Conservation (phyloP, 495 filamentous ascomycete genomes). For the Letharia lupina region DNA sequence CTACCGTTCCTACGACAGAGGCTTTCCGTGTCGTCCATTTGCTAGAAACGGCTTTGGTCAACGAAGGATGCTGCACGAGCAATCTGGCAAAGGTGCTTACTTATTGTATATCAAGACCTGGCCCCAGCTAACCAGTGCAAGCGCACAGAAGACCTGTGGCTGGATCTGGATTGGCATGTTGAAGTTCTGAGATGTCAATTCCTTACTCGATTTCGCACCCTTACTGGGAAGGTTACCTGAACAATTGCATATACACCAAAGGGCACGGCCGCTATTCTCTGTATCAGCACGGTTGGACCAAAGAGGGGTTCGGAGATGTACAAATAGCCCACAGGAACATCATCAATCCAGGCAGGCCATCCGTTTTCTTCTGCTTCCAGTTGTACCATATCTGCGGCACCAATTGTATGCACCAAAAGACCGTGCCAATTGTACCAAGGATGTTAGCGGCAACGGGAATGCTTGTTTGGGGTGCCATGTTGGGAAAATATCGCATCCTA, state of each 20-base stretch:
- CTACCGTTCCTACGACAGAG: constrained; percentile 32
- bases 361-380: constrained; percentile 59
- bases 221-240: constrained; percentile 30
- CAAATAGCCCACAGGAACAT: constrained; percentile 67
- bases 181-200: constrained; percentile 47
- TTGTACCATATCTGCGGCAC: constrained; percentile 63
- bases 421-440: constrained; percentile 47
- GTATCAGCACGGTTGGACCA: not conserved
- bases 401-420: constrained; percentile 49
- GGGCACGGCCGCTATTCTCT: constrained; percentile 37
- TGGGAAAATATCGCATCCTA: not conserved
- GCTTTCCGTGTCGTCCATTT: constrained; percentile 47
- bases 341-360: constrained; percentile 64
- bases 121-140: constrained; percentile 58
- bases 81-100: constrained; percentile 32
- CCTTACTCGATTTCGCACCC: constrained; percentile 35
- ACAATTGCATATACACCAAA: constrained; percentile 49
- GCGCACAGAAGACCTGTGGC: constrained; percentile 58
- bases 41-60: constrained; percentile 25
- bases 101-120: constrained; percentile 57
- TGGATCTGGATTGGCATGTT: constrained; percentile 69
- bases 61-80: not conserved
- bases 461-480: constrained; percentile 22
- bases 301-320: constrained; percentile 21
- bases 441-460: constrained; percentile 44